Base-by-base conservation (phyloP, 257 asterid genomes). In the Solanum bukasovii region DNA sequence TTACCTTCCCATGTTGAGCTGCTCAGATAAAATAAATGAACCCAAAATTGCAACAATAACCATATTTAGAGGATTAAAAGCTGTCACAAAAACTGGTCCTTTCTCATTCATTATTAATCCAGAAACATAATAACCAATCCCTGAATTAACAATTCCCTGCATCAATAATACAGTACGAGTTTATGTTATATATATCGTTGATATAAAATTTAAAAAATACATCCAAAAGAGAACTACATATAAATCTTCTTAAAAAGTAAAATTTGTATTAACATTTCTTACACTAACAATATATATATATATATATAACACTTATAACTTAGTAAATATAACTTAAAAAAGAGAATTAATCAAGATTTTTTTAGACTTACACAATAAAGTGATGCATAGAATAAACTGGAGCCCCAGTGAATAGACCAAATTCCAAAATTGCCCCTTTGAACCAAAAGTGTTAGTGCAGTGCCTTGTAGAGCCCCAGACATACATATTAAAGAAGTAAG, bases 81-180 rank as follows among this genome's bases (percentile, higher is more conserved):
- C 87, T 1, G 94, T 92, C 31, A 92, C 94, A 20, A 93, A 93
- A 63, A 93, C 90, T 0, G 93, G 95, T 25, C 95, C 94, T 87
- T 90, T 93, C 34, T 7, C 42, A 68, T 88, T 89, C 95, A 93
- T 91, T 78, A 93, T 89, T 23, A 88, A 46, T 52, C 94, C 95
- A 18, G 93, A 92, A 5, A 93, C 86, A 74, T 87, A 93, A 83
- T 93, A 93, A 4, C 89, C 90, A 59, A 92, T 90, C 83, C 94
- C 95, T 3, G 94, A 93, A 84, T 89, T 84, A n/a, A 93, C 38
- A 37, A 93, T 87, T 38, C 95, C 95, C 98, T 96, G 93, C 89
- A 92, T 78, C n/a, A 56, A 9, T 20, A 59, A 31, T 31, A 29
- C 5, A 1, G 10, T 16, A 34, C 1, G 18, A 73, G 9, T 20